These are phyloP conservation scores for Paratinospora sagittata DNA, from an alignment of 164 flowering plant genomes.

Conservation along the genomic window DNA sequence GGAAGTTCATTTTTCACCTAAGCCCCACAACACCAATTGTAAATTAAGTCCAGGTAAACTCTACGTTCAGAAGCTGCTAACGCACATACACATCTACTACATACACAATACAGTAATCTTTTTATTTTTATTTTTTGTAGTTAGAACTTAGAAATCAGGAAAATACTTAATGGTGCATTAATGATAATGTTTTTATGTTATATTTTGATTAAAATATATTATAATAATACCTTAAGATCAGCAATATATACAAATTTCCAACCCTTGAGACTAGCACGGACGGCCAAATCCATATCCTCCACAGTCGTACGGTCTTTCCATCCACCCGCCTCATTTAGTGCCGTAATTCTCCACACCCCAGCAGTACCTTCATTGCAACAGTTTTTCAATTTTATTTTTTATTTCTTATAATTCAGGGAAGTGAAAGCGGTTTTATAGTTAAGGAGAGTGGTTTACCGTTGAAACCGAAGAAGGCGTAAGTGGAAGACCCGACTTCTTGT, in stretches of 20 bases:
- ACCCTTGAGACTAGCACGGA: slow-evolving; percentile 86
- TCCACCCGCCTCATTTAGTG: slow-evolving; percentile 91
- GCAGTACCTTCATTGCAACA: slow-evolving; percentile 65
- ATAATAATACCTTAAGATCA: slow-evolving; percentile 61
- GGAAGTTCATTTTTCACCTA: slow-evolving; percentile 95
- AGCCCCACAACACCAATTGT: background rate
- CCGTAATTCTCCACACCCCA: slow-evolving; percentile 93
- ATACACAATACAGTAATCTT: too few relatives aligned
- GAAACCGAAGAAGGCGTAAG: slow-evolving; percentile 92
- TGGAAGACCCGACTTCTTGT: slow-evolving; percentile 98
- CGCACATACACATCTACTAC: too few relatives aligned
- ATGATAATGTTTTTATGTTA: too few relatives aligned
- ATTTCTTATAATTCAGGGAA: background rate
- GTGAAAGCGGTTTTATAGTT: background rate
- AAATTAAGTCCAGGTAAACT: background rate
- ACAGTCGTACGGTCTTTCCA: slow-evolving; percentile 97
- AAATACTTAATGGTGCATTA: too few relatives aligned
- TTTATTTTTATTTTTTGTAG: too few relatives aligned
- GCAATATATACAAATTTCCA: slow-evolving; percentile 92
- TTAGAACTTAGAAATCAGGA: too few relatives aligned
- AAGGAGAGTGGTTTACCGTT: slow-evolving; percentile 21
- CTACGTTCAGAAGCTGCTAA: background rate
- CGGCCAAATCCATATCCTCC: slow-evolving; percentile 98
- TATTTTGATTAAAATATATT: too few relatives aligned
- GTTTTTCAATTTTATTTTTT: background rate